phyloP scores from a whole-genome alignment of 768 basidiomycete species.

The Pleurotus platypus region DNA sequence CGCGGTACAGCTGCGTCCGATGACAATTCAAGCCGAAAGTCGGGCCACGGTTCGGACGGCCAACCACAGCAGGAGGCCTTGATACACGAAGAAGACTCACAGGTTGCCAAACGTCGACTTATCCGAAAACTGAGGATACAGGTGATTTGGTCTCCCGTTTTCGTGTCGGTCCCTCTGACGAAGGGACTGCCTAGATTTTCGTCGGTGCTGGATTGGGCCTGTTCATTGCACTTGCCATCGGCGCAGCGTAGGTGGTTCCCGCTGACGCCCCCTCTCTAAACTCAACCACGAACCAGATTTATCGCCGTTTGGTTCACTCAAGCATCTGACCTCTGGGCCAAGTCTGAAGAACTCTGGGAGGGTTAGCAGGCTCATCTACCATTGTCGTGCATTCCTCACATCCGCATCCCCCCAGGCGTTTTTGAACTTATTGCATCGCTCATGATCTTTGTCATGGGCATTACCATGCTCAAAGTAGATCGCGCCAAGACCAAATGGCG shows the following conservation, averaged over 20 bases:
- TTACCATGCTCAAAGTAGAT: conserved; percentile 95
- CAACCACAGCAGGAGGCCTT: conserved; percentile 16
- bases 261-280: too few relatives aligned
- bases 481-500: conserved; percentile 93
- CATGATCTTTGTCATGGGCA: conserved; percentile 91
- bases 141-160: conserved; percentile 23
- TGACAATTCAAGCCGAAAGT: conserved; percentile 22
- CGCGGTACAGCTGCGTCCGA: conserved; percentile 8
- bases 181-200: conserved; percentile 51
- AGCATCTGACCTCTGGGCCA: conserved; percentile 78
- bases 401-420: conserved; percentile 37
- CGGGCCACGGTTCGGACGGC: conserved; percentile 14
- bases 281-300: conserved; percentile 38
- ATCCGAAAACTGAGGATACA: conserved; percentile 70
- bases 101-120: conserved; percentile 36
- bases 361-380: conserved; percentile 41
- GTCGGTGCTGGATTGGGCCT: conserved; percentile 72
- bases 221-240: conserved; percentile 76
- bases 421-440: conserved; percentile 69
- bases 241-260: conserved; percentile 54
- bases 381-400: background rate
- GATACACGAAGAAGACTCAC: conserved; percentile 22
- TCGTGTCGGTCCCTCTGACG: too few relatives aligned
- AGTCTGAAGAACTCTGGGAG: conserved; percentile 91
- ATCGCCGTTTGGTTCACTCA: conserved; percentile 95